phyloP scores from a whole-genome alignment of 2,329 filamentous ascomycete species.

The Plenodomus tracheiphilus region DNA sequence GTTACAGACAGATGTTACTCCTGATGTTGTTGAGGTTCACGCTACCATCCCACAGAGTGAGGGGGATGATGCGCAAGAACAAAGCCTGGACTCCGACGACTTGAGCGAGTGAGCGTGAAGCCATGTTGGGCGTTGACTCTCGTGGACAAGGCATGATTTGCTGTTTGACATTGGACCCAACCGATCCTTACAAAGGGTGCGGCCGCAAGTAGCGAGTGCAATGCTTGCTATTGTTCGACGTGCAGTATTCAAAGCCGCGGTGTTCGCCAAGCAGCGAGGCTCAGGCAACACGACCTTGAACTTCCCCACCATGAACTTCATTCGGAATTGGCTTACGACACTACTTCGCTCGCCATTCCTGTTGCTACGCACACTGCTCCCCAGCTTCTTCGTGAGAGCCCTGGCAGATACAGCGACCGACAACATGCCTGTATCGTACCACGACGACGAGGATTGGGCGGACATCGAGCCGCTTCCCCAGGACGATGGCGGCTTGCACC shows the following conservation, averaged over 20 bases:
- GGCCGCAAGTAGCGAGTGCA: background rate
- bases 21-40: too few species aligned
- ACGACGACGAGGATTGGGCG: constrained; percentile 75
- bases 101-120: background rate
- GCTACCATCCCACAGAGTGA: too few species aligned
- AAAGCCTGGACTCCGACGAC: too few species aligned
- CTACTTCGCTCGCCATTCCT: constrained; percentile 15
- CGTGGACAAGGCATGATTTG: background rate
- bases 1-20: too few species aligned
- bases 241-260: background rate
- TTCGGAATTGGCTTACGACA: constrained; percentile 17
- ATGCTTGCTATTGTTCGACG: background rate
- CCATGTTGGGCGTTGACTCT: too few species aligned
- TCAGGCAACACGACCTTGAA: constrained; percentile 13
- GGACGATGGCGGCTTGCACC: constrained; percentile 73
- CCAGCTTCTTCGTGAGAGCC: background rate
- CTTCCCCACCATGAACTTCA: constrained; percentile 8
- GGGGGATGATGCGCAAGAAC: too few species aligned
- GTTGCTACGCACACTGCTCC: constrained; percentile 11
- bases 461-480: constrained; percentile 82
- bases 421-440: constrained; percentile 52
- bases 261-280: background rate
- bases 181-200: background rate
- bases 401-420: constrained; percentile 5
- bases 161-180: background rate